Evolutionary conservation across 106 monocot genomes (phyloP).

Genomic region (Acorus calamus): DNA sequence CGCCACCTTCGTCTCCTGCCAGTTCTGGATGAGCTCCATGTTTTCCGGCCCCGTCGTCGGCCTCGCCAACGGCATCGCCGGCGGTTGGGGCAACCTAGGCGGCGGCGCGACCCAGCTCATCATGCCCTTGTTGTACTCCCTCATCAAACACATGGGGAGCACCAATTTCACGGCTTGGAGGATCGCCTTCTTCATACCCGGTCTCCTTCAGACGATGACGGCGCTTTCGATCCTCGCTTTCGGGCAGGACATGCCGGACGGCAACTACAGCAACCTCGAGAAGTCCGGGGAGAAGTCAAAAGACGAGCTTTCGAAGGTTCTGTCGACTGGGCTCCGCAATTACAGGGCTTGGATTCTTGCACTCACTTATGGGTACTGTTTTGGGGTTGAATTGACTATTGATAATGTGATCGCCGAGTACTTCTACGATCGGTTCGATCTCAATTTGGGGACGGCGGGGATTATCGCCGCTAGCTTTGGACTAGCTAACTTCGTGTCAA

Average conservation of each 20-base stretch:
- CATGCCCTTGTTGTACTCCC: slow-evolving; percentile 71
- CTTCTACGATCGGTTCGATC: slow-evolving; percentile 76
- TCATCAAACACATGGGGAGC: slow-evolving; percentile 40
- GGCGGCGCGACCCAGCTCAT: slow-evolving; percentile 91
- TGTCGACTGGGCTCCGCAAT: slow-evolving; percentile 36
- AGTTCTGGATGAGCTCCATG: slow-evolving; percentile 99
- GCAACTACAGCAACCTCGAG: slow-evolving; percentile 44
- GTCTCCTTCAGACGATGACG: slow-evolving; percentile 41
- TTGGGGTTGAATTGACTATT: slow-evolving; percentile 75
- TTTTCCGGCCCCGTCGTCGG: slow-evolving; percentile 73
- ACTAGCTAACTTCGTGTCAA: slow-evolving; percentile 56
- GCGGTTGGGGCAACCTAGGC: slow-evolving; percentile 95
- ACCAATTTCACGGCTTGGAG: slow-evolving; percentile 77
- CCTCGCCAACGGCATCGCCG: slow-evolving; percentile 68
- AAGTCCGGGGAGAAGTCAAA: slow-evolving; percentile 53
- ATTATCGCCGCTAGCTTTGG: slow-evolving; percentile 83
- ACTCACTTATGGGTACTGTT: slow-evolving; percentile 72
- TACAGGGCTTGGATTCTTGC: slow-evolving; percentile 73
- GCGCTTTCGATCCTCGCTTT: slow-evolving; percentile 50
- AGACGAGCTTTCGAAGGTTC: slow-evolving; percentile 49
- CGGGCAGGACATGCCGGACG: slow-evolving; percentile 77
- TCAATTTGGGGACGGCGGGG: slow-evolving; percentile 57
- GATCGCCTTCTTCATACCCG: slow-evolving; percentile 94
- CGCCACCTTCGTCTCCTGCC: slow-evolving; percentile 84
- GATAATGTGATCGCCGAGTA: slow-evolving; percentile 90